Evolutionary conservation across 768 basidiomycete species (phyloP).

Genomic region (Clavulina sp.): DNA sequence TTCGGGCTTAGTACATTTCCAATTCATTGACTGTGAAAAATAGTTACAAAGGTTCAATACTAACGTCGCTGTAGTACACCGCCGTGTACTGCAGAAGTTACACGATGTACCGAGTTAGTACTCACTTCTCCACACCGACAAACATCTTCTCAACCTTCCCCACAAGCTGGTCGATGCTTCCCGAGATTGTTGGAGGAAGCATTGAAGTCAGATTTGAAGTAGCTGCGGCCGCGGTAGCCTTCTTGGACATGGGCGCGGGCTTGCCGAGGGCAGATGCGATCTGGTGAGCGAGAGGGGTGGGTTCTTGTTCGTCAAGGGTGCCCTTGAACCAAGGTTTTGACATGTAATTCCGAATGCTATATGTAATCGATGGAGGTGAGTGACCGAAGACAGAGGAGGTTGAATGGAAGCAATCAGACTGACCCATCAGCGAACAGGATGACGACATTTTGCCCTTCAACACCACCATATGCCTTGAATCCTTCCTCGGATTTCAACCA

Average conservation of each 20-base stretch:
- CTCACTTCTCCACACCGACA: no score
- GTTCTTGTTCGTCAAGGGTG: conserved; percentile 31
- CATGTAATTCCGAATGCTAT: conserved; percentile 84
- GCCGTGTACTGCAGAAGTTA: no score
- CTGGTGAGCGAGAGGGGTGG: conserved; percentile 32
- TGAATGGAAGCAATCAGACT: conserved; percentile 18
- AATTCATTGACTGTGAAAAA: no score
- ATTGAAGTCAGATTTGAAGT: no score
- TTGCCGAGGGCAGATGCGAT: conserved; percentile 27
- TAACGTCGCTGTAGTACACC: no score
- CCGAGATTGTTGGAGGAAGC: no score
- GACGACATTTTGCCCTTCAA: conserved; percentile 70
- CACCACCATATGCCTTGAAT: conserved; percentile 33
- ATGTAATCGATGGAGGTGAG: neutral
- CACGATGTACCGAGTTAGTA: no score
- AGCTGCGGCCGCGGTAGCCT: no score
- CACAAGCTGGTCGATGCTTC: no score
- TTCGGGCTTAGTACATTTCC: no score
- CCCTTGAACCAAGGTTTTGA: conserved; percentile 83
- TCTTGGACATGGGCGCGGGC: conserved; percentile 2
- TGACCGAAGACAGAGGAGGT: conserved; percentile 6
- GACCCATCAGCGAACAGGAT: conserved; percentile 82
- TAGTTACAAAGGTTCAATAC: no score
- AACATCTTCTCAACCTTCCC: no score
- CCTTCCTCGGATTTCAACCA: conserved; percentile 67